These are phyloP conservation scores for Dichotomocladium elegans DNA, from an alignment of 371 early-diverging fungal genomes.

Conservation along the genomic window DNA sequence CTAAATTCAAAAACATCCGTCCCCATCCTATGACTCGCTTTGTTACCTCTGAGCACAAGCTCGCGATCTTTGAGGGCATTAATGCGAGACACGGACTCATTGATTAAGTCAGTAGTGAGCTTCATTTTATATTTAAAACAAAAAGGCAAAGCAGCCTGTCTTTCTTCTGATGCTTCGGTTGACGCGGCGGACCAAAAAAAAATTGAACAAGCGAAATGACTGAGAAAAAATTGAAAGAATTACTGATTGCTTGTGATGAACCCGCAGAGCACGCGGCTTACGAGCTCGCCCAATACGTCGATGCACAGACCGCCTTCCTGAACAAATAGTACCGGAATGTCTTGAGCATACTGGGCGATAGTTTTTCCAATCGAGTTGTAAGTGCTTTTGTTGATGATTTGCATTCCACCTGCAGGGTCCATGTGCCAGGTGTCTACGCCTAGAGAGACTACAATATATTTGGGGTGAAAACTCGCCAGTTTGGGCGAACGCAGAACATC, in stretches of 20 bases:
- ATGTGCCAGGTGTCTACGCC: constrained; percentile 61
- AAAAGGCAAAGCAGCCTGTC: neutral
- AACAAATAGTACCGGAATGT: constrained; percentile 62
- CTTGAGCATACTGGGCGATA: constrained; percentile 32
- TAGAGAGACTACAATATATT: constrained; percentile 50
- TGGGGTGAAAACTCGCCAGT: constrained; percentile 38
- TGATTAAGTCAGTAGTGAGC: constrained; percentile 76
- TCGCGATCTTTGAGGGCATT: constrained; percentile 90
- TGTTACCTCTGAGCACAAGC: constrained; percentile 80
- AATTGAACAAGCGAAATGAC: too few species aligned
- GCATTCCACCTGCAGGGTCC: constrained; percentile 67
- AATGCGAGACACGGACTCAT: constrained; percentile 65
- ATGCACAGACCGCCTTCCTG: constrained; percentile 73
- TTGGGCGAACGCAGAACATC: constrained; percentile 17
- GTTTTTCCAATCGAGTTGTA: constrained; percentile 51
- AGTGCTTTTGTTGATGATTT: constrained; percentile 27
- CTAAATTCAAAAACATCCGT: neutral
- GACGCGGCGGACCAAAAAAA: too few species aligned
- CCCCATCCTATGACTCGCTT: neutral
- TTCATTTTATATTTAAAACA: constrained; percentile 51
- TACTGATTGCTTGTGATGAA: constrained; percentile 11
- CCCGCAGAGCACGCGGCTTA: constrained; percentile 57
- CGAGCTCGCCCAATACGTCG: constrained; percentile 54
- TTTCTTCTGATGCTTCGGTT: too few species aligned
- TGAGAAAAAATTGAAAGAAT: neutral